These are phyloP conservation scores for Onygenales sp. DNA, from an alignment of 2,329 filamentous ascomycete species.

Conservation along the genomic window DNA sequence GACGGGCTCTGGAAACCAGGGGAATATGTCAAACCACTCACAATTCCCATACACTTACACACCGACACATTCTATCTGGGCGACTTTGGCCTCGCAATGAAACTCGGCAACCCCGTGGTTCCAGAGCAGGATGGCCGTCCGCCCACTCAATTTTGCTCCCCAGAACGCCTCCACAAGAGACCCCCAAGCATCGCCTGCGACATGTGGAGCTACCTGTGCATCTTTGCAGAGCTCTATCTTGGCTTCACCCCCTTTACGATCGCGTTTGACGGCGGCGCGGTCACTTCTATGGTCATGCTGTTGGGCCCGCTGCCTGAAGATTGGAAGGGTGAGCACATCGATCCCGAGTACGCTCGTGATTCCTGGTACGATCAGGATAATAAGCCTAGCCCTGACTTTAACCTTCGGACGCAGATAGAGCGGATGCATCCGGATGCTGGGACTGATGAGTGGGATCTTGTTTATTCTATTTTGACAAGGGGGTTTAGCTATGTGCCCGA, in stretches of 20 bases:
- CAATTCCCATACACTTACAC: neutral
- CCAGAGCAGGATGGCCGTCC: neutral
- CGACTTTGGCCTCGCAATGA: slow-evolving; percentile 1
- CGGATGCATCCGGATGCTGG: neutral
- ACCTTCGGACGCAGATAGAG: neutral
- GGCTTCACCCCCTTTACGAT: slow-evolving; percentile 1
- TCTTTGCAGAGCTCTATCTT: slow-evolving; percentile 2
- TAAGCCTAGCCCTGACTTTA: neutral
- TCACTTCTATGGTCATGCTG: neutral
- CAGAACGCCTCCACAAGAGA: slow-evolving; percentile 1
- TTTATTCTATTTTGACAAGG: slow-evolving; percentile 14
- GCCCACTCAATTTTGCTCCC: neutral
- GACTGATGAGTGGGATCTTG: slow-evolving; percentile 3
- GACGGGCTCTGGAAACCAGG: slow-evolving; percentile 2
- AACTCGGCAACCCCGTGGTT: neutral
- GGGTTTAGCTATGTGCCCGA: slow-evolving; percentile 18
- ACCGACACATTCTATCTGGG: neutral
- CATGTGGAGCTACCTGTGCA: slow-evolving; percentile 5
- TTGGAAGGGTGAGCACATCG: neutral
- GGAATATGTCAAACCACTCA: neutral
- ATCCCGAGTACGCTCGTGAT: slow-evolving; percentile 9
- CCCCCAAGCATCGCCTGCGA: slow-evolving; percentile 1
- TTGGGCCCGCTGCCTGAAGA: neutral
- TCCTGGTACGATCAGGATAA: slow-evolving; percentile 20
- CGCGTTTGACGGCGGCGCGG: neutral